Percentiles rank a stretch among this genome's conserved stretches.
These are phyloP conservation scores for Trichosanthes cucumerina DNA, from an alignment of 306 rosid genomes.

Conservation along the genomic window DNA sequence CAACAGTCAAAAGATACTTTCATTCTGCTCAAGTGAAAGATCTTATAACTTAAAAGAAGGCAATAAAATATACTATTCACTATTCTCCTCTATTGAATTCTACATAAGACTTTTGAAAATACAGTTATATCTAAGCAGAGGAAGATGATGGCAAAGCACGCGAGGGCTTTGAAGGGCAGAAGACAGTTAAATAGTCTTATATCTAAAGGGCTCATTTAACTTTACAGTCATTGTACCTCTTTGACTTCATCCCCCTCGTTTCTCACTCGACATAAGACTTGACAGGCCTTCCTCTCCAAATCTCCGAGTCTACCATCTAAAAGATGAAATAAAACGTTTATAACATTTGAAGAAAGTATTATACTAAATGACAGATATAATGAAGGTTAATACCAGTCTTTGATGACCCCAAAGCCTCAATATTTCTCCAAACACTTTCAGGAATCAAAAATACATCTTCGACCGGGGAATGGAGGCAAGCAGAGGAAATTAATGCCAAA, in stretches of 20 bases:
- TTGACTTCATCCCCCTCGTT: constrained; percentile 66
- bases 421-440: constrained; percentile 54
- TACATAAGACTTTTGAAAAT: neutral
- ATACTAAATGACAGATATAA: constrained; percentile 9
- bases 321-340: constrained; percentile 13
- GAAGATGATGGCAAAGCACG: neutral
- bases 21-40: neutral
- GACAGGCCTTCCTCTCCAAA: constrained; percentile 70
- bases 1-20: neutral
- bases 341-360: constrained; percentile 4
- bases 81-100: neutral
- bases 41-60: neutral
- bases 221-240: constrained; percentile 36
- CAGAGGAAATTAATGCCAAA: constrained; percentile 65
- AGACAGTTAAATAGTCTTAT: neutral
- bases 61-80: neutral
- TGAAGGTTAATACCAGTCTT: constrained; percentile 44
- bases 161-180: neutral
- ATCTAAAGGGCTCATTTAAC: neutral
- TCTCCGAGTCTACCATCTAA: constrained; percentile 60
- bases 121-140: neutral
- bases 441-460: constrained; percentile 85
- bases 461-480: constrained; percentile 59
- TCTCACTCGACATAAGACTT: constrained; percentile 60
- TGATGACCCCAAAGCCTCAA: constrained; percentile 52